Base-by-base conservation (phyloP, 2,329 filamentous ascomycete species). In the Pseudocercospora eumusae region DNA sequence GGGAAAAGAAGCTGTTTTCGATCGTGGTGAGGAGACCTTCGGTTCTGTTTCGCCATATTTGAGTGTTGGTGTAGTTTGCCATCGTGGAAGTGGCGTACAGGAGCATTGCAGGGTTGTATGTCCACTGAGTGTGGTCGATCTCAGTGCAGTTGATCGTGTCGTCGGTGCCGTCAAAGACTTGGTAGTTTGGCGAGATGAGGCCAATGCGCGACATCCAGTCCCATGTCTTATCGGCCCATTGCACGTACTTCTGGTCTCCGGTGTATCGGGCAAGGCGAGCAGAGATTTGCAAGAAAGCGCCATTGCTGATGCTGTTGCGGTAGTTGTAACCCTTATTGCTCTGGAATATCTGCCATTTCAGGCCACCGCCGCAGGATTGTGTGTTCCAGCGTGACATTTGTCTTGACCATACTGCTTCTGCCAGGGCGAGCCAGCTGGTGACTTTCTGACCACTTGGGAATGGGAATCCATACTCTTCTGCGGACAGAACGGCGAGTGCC, bases 331-430 rank as follows among this genome's bases (percentile, higher is more conserved):
- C 91, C 60, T 66, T 84, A 77, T 92, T 92, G 78, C 88, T 90
- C 11, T 85, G 82, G 78, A 88, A 93, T 64, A 96, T 89, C 78
- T 96, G 92, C 92, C 92, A 96, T 66, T 89, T 86, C 67, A 96
- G 76, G 9, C 92, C 92, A 55, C 92, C 92, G 52, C 78, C 80
- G 75, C 92, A 96, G 0, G 80, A 81, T 0, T 77, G 70, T 2
- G 76, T 78, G 68, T 95, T 87, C 88, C 90, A 93, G 21, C 91
- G 84, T 20, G 77, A 76, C 1, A 85, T 86, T 71, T 92, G 91
- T 56, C 88, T 87, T 78, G 93, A 92, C 76, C 93, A 96, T 1
- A 91, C 88, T 10, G 88, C 89, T 74, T 92, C 89, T 0, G 84
- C 88, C 57, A 95, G 82, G 6, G 87, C 86, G n/a, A 95, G 82